These are phyloP conservation scores for Coix lacrymajobi DNA, from an alignment of 176 grass and related monocot species.

Conservation along the genomic window DNA sequence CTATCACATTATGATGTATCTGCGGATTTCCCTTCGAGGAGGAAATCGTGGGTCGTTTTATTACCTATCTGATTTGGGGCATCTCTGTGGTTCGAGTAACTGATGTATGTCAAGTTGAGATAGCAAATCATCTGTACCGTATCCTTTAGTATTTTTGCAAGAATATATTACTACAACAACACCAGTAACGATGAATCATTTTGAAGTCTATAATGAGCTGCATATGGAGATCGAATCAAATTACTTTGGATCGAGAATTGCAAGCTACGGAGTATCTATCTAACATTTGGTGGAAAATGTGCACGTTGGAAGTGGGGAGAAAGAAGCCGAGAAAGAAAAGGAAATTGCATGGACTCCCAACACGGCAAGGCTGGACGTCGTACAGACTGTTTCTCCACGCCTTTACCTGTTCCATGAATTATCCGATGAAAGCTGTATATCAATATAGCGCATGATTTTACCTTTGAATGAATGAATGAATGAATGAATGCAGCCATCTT, in stretches of 20 bases:
- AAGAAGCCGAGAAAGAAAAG: not conserved
- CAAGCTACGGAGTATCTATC: no score
- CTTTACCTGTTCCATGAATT: not conserved
- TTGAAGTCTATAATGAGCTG: not conserved
- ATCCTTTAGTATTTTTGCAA: not conserved
- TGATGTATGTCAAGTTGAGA: not conserved
- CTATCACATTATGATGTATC: no score
- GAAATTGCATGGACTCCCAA: conserved; percentile 6
- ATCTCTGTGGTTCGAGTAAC: not conserved
- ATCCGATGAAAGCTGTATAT: conserved; percentile 9
- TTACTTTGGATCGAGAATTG: not conserved
- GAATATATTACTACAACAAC: not conserved
- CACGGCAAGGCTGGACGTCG: not conserved
- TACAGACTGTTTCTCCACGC: not conserved
- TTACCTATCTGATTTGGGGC: not conserved
- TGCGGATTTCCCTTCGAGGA: no score
- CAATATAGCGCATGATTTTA: not conserved
- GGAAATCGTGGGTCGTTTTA: no score
- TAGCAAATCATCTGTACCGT: not conserved
- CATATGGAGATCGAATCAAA: not conserved
- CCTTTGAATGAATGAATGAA: not conserved
- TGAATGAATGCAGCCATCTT: not conserved
- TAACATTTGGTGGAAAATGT: conserved; percentile 26
- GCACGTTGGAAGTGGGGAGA: conserved; percentile 15
- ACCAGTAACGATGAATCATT: not conserved